phyloP scores from a whole-genome alignment of 257 asterid species.

The Przewalskia tangutica region DNA sequence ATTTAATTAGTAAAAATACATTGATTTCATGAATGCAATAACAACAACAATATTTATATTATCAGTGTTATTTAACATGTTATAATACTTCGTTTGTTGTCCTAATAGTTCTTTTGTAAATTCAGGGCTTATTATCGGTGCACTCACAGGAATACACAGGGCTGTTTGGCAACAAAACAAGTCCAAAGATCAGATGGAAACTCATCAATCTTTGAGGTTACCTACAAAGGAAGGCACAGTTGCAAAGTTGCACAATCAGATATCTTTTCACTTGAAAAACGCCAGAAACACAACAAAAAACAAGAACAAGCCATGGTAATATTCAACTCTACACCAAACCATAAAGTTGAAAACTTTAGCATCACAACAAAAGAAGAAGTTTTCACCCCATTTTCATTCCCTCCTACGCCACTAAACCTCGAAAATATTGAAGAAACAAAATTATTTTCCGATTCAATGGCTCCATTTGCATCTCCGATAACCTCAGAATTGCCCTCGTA shows the following conservation, averaged over 20 bases:
- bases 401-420: constrained; percentile 24
- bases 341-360: constrained; percentile 21
- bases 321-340: constrained; percentile 4
- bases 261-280: background rate
- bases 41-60: no score
- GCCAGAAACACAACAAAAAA: constrained; percentile 9
- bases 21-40: background rate
- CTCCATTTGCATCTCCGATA: constrained; percentile 32
- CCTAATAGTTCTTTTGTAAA: background rate
- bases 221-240: constrained; percentile 57
- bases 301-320: background rate
- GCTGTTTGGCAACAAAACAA: constrained; percentile 74
- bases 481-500: constrained; percentile 36
- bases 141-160: constrained; percentile 65
- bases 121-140: constrained; percentile 79
- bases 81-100: background rate
- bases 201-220: constrained; percentile 42
- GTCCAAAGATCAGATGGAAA: constrained; percentile 58
- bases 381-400: constrained; percentile 32
- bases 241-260: constrained; percentile 20
- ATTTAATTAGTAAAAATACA: no score
- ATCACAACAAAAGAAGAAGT: constrained; percentile 6
- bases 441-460: constrained; percentile 18
- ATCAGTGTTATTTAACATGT: background rate
- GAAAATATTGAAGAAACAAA: constrained; percentile 18